phyloP scores from a whole-genome alignment of 345 rosid genomes.

The Rhodamnia rubescens region DNA sequence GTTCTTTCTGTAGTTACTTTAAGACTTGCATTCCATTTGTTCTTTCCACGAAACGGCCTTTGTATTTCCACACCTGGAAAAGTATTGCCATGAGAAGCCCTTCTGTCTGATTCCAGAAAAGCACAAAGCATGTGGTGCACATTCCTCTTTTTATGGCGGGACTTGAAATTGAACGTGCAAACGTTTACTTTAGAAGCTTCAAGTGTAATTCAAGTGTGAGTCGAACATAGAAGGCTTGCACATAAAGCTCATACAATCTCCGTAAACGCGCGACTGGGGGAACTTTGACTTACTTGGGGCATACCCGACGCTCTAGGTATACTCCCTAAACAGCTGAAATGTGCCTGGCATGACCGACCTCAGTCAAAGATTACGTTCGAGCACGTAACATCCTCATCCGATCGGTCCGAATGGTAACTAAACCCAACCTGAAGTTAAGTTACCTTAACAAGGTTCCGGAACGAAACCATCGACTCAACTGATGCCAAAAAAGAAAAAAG shows the following conservation, averaged over 20 bases:
- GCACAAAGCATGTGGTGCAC: background rate
- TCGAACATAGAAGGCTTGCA: background rate
- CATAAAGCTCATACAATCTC: background rate
- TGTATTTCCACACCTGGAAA: background rate
- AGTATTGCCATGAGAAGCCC: background rate
- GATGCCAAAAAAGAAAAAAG: background rate
- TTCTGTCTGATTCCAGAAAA: background rate
- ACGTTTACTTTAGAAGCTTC: background rate
- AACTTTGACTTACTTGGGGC: background rate
- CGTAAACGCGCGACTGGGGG: rapidly evolving
- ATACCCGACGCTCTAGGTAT: background rate
- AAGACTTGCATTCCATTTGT: background rate
- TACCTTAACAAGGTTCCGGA: background rate
- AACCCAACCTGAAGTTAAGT: background rate
- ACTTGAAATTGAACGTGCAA: background rate
- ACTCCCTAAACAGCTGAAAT: background rate
- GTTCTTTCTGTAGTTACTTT: background rate
- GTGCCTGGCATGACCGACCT: background rate
- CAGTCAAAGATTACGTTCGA: background rate
- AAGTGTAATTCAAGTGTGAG: background rate
- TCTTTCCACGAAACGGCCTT: background rate
- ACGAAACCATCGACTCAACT: background rate
- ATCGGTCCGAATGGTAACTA: background rate
- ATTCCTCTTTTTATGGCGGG: background rate
- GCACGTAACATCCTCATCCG: background rate